Base-by-base conservation (phyloP, 768 basidiomycete species). In the Psilocybe tampanensis region DNA sequence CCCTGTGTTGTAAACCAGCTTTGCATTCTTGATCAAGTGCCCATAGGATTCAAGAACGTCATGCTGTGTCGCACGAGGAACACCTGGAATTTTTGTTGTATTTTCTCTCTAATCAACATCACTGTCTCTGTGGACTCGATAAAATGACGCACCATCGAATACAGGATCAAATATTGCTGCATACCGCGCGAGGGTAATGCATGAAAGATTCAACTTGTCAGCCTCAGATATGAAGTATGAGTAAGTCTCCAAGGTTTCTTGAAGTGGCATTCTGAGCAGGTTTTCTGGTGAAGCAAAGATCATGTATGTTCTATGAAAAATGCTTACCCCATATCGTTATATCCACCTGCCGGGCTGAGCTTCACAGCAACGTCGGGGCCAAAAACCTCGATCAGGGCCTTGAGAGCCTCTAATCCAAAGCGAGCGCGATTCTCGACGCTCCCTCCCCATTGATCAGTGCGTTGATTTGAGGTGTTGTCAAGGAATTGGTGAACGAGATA, bases 361-460 rank as follows among this genome's bases (percentile, higher is more conserved):
- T 81, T 81, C 50, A 83, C 58, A 2, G 73, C 74, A 22, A 81
- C 77, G 19, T 80, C 77, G 8, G 68, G 60, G 1, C 80, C 81
- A 59, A 76, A 81, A 34, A 82, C 69, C 34, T 74, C 70, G 0
- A 58, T 56, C 19, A 70, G 55, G 2, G 74, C 80, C 53, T 81
- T 79, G 19, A 84, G 64, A 43, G 82, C 73, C 64, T 85, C 81
- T 4, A 84, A 74, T 0, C 72, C 74, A 64, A 88, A 86, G 3
- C 83, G 71, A 1, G 76, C 65, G n/a, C 86, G 77, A 66, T 85
- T 85, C 68, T 84, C 81, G 41, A 80, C 57, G 39, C 76, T 79
- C 4, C 86, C 87, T 8, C 86, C 86, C 74, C 81, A 89, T 52
- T 77, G 65, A 69, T 86, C 86, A 13, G 77, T 82, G 18, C 84